Base-by-base conservation (phyloP, 164 flowering plant species). In the Aristolochia contorta region DNA sequence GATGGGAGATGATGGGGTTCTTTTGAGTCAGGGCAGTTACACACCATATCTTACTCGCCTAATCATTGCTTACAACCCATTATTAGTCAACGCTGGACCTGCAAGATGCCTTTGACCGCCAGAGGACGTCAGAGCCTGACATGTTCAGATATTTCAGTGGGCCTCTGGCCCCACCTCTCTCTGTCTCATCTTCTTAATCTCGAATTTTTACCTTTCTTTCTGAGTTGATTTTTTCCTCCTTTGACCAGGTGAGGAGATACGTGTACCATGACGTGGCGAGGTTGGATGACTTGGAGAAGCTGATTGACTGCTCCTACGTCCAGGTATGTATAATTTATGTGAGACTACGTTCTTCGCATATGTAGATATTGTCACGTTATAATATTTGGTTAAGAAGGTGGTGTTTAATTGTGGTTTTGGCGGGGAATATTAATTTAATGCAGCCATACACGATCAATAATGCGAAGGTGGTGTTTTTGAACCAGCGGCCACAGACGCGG, bases 201-300 rank as follows among this genome's bases (percentile, higher is more conserved):
- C 43, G 3, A 37, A 27, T 20, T 33, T 41, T 16, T 45, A 16
- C n/a, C n/a, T n/a, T n/a, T n/a, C n/a, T n/a, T n/a, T n/a, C n/a
- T n/a, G n/a, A n/a, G n/a, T n/a, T n/a, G n/a, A n/a, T n/a, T n/a
- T n/a, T n/a, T n/a, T n/a, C n/a, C n/a, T n/a, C n/a, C n/a, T n/a
- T n/a, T n/a, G n/a, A n/a, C 2, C 65, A 89, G 97, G 91, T 91
- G 67, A 75, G 98, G 51, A 70, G 98, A 37, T 92, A 92, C 51
- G 93, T 91, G 8, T 92, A 92, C 72, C 89, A 92, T 51, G 85
- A 92, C 49, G 98, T 92, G 7, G 78, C 84, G 37, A 66, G 96
- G 66, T 70, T 85, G 86, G 85, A 78, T 30, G 98, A 92, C 61
- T 83, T 89, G 19, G 85, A 87, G 72, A 92, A 85, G 83, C 83